Evolutionary conservation across 208 protist genomes (phyloP).

Genomic region (Leishmania tarentolae): DNA sequence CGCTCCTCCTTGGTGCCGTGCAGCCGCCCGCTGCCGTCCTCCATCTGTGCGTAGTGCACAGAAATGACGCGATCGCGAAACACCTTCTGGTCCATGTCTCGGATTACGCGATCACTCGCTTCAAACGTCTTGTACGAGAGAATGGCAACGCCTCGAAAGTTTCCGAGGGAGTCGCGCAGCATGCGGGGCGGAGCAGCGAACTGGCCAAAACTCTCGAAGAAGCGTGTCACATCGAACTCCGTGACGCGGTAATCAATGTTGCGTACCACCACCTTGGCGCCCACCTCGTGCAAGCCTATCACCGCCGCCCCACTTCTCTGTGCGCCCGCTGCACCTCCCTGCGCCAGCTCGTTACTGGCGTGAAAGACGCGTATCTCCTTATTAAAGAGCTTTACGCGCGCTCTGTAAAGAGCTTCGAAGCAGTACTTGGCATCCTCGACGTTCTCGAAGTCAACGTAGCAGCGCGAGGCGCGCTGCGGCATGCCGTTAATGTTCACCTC

Average conservation of each 20-base stretch:
- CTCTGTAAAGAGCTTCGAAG: slow-evolving; percentile 72
- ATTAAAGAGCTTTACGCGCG: slow-evolving; percentile 70
- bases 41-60: slow-evolving; percentile 80
- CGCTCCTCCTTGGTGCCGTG: slow-evolving; percentile 81
- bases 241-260: slow-evolving; percentile 70
- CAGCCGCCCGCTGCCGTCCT: slow-evolving; percentile 79
- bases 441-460: slow-evolving; percentile 78
- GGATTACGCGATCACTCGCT: slow-evolving; percentile 67
- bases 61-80: slow-evolving; percentile 71
- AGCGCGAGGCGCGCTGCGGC: slow-evolving; percentile 62
- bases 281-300: slow-evolving; percentile 77
- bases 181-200: slow-evolving; percentile 88
- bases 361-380: slow-evolving; percentile 71
- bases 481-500: slow-evolving; percentile 48
- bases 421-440: slow-evolving; percentile 90
- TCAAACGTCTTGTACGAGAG: slow-evolving; percentile 83
- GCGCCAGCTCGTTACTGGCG: slow-evolving; percentile 58
- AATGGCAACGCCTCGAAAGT: slow-evolving; percentile 73
- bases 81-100: slow-evolving; percentile 68
- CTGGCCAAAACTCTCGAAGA: slow-evolving; percentile 80
- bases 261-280: slow-evolving; percentile 81
- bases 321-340: slow-evolving; percentile 16
- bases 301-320: slow-evolving; percentile 22
- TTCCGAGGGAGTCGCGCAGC: slow-evolving; percentile 74
- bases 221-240: slow-evolving; percentile 78